phyloP scores from a whole-genome alignment of 108 stramenopile species.

The Fistulifera pelliculosa region DNA sequence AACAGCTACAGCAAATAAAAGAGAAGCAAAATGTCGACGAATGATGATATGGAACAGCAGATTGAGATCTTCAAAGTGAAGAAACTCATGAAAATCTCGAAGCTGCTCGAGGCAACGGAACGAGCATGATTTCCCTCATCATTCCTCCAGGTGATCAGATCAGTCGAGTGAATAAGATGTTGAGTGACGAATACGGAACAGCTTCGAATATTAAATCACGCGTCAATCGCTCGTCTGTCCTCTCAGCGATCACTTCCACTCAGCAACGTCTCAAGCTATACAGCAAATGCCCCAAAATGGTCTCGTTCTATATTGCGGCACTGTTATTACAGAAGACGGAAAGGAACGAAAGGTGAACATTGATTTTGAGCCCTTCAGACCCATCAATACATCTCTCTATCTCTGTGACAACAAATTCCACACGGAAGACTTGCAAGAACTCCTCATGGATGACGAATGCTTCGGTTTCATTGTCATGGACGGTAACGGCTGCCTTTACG shows the following conservation, averaged over 20 bases:
- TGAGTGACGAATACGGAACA: constrained; percentile 97
- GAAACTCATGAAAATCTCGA: constrained; percentile 98
- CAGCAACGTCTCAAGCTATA: constrained; percentile 98
- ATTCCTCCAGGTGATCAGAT: constrained; percentile 97
- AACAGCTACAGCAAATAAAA: no score
- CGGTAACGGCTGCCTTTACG: constrained; percentile 97
- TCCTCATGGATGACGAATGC: constrained; percentile 96
- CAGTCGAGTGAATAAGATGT: constrained; percentile 93
- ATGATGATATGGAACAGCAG: constrained; percentile 57
- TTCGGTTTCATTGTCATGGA: constrained; percentile 99
- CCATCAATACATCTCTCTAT: constrained; percentile 99
- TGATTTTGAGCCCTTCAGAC: constrained; percentile 98
- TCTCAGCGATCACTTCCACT: constrained; percentile 97
- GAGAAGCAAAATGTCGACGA: no score
- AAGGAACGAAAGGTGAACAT: constrained; percentile 97
- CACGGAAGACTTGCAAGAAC: constrained; percentile 95
- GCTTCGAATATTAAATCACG: constrained; percentile 99
- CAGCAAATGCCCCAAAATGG: constrained; percentile 90
- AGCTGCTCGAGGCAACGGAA: constrained; percentile 93
- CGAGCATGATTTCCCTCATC: constrained; percentile 98
- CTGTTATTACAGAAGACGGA: constrained; percentile 97
- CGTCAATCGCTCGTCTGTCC: constrained; percentile 92
- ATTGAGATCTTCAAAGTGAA: constrained; percentile 99
- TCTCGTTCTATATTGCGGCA: constrained; percentile 97
- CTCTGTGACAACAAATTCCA: constrained; percentile 99